A percentile compares a stretch with the other conserved stretches of the same genome.
phyloP scores from a whole-genome alignment of 371 early-diverging fungal genomes.

The Dentiscutata heterogama region DNA sequence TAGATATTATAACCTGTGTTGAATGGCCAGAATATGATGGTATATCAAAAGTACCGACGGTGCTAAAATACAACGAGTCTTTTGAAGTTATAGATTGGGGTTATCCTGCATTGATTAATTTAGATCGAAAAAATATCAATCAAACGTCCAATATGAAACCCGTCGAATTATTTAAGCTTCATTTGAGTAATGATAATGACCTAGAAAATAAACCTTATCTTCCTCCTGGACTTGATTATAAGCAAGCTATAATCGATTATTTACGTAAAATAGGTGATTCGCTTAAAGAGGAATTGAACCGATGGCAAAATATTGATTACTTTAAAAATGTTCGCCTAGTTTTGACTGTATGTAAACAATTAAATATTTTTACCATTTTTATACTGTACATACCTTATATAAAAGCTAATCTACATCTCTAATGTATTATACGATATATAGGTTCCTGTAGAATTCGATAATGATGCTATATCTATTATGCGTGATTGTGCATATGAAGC shows the following conservation, averaged over 20 bases:
- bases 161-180: conserved; percentile 32
- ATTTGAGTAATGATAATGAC: not conserved
- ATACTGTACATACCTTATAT: too few relatives aligned
- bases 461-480: not conserved
- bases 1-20: not conserved
- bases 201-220: conserved; percentile 9
- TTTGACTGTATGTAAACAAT: conserved; percentile 1
- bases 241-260: conserved; percentile 32
- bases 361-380: too few relatives aligned
- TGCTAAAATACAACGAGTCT: conserved; percentile 6
- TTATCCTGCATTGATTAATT: conserved; percentile 6
- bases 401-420: too few relatives aligned
- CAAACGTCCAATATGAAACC: not conserved
- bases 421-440: too few relatives aligned
- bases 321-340: conserved; percentile 23
- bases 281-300: not conserved
- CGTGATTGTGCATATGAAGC: conserved; percentile 9
- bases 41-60: conserved; percentile 13
- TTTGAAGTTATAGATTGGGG: conserved; percentile 18
- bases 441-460: conserved; percentile 10
- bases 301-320: not conserved
- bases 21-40: not conserved
- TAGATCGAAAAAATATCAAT: not conserved
- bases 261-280: conserved; percentile 9
- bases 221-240: conserved; percentile 19